Conservation (phyloP, 2,329 filamentous ascomycete species). For the Penicillium occitanis region DNA sequence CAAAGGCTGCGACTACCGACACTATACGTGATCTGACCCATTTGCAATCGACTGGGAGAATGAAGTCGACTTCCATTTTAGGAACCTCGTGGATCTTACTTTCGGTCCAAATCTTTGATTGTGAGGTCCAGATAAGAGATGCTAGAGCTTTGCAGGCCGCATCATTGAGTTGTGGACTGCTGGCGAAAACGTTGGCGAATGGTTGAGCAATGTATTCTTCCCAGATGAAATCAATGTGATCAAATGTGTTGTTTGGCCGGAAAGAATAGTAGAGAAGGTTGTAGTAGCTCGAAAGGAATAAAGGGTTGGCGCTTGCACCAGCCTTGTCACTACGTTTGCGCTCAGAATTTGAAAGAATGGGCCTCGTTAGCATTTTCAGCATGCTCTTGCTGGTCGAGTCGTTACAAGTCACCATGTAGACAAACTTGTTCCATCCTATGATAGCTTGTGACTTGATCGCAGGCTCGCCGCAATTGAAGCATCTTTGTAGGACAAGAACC, state of each 20-base stretch:
- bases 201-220: conserved; percentile 68
- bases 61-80: conserved; percentile 65
- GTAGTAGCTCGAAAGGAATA: conserved; percentile 71
- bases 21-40: conserved; percentile 76
- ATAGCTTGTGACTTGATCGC: conserved; percentile 74
- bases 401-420: conserved; percentile 70
- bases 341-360: conserved; percentile 67
- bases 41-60: conserved; percentile 79
- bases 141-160: conserved; percentile 69
- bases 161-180: conserved; percentile 53
- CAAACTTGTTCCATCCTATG: conserved; percentile 79
- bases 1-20: conserved; percentile 63
- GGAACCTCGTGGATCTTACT: conserved; percentile 65
- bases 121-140: conserved; percentile 59
- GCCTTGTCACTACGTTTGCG: conserved; percentile 58
- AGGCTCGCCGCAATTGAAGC: conserved; percentile 76
- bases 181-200: conserved; percentile 57
- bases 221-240: conserved; percentile 77
- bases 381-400: conserved; percentile 56
- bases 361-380: conserved; percentile 65
- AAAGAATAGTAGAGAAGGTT: conserved; percentile 82
- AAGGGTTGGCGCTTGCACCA: conserved; percentile 51
- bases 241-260: conserved; percentile 64
- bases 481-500: conserved; percentile 75
- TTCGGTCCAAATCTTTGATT: conserved; percentile 67